A percentile compares a stretch with the other conserved stretches of the same genome.
Evolutionary conservation across 2,329 filamentous ascomycete genomes (phyloP).

Genomic region (Sporothrix sp.): DNA sequence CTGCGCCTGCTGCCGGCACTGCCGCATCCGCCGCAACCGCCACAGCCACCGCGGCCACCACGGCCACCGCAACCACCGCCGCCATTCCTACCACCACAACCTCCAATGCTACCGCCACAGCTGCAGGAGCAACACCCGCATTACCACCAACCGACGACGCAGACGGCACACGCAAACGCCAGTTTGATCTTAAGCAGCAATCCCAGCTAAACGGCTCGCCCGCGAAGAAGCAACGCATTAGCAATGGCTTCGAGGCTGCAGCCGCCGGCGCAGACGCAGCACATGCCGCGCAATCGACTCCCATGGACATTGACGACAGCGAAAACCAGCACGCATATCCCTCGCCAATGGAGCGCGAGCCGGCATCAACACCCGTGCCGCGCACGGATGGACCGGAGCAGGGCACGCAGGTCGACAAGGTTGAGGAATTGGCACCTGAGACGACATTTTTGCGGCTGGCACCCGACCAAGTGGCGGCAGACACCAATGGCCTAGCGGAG

Average conservation of each 20-base stretch:
- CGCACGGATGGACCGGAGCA: constrained; percentile 54
- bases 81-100: background rate
- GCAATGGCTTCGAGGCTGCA: constrained; percentile 50
- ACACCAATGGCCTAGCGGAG: constrained; percentile 24
- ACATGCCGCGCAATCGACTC: constrained; percentile 33
- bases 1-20: background rate
- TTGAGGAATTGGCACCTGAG: constrained; percentile 47
- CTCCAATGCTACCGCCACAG: background rate
- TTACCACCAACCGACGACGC: constrained; percentile 27
- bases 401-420: constrained; percentile 55
- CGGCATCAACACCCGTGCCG: constrained; percentile 40
- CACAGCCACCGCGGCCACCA: background rate
- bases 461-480: constrained; percentile 29
- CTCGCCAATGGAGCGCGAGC: constrained; percentile 51
- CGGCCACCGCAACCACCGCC: background rate
- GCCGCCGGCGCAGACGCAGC: constrained; percentile 31
- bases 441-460: constrained; percentile 52
- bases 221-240: constrained; percentile 49
- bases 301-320: constrained; percentile 51
- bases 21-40: background rate
- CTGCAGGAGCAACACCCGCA: constrained; percentile 18
- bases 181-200: constrained; percentile 36
- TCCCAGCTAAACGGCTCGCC: constrained; percentile 45
- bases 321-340: constrained; percentile 52
- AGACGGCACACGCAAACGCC: constrained; percentile 43